These are phyloP conservation scores for Phytopythium sindhum DNA, from an alignment of 352 stramenopile species.

Conservation along the genomic window DNA sequence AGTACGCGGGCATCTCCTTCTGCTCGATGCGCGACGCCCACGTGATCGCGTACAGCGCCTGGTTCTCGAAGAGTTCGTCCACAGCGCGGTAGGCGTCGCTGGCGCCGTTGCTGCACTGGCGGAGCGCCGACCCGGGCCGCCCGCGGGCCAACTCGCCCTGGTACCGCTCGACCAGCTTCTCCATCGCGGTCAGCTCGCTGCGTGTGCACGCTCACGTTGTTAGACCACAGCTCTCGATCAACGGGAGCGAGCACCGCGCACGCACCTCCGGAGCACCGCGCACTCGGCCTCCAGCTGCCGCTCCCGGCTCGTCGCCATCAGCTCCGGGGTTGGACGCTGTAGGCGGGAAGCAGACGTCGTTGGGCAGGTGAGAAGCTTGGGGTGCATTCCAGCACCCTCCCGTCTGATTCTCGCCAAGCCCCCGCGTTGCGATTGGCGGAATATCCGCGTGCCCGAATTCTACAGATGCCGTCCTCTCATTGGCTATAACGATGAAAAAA, in stretches of 20 bases:
- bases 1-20: constrained; percentile 22
- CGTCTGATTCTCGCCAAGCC: background rate
- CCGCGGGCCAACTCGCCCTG: constrained; percentile 40
- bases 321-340: background rate
- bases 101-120: constrained; percentile 5
- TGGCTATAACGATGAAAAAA: background rate
- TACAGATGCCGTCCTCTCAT: background rate
- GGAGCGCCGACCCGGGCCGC: background rate
- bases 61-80: constrained; percentile 58
- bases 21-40: constrained; percentile 20
- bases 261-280: constrained; percentile 28
- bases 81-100: constrained; percentile 27
- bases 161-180: constrained; percentile 56
- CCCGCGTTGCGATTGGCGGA: background rate
- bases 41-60: constrained; percentile 31
- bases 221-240: too few species aligned
- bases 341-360: too few species aligned
- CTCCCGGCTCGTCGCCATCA: constrained; percentile 16
- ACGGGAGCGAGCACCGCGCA: background rate
- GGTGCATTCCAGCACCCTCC: background rate
- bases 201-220: background rate
- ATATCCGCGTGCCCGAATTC: background rate
- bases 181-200: constrained; percentile 58
- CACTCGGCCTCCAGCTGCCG: constrained; percentile 35
- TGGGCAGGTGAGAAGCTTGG: too few species aligned